Base-by-base conservation (phyloP, 1,284 basidiomycete species). In the Takashimella tepidaria region DNA sequence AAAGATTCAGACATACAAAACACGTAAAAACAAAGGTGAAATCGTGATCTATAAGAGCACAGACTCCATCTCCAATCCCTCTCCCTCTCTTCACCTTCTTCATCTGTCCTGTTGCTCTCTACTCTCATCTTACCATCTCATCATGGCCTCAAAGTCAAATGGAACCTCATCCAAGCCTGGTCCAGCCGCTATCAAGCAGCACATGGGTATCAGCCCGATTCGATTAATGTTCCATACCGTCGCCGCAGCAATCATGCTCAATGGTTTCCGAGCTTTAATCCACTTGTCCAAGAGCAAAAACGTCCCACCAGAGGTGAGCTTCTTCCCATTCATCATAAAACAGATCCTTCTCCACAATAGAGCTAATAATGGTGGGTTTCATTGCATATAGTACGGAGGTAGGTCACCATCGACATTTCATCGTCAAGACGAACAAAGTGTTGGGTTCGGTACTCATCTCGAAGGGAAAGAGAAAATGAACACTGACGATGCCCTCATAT, bases 191-290 rank as follows among this genome's bases (percentile, higher is more conserved):
- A n/a, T n/a, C n/a, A n/a, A n/a, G n/a, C n/a, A n/a, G n/a, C 31
- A 37, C 31, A 16, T 16, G 10, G 51, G 47, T 20, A 13, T 49
- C 37, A 41, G 49, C 25, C 10, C 41, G 25, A 31, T 16, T 43
- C 51, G 51, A 23, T 48, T 71, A 23, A 45, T 69, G 41, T 67
- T 72, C 54, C 74, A 75, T 49, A 59, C 63, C 21, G 49, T 56
- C 20, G 47, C 63, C 1, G 66, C 67, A 5, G 69, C 64, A 1
- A 47, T 67, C 47, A 77, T 77, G 75, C 46, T 67, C 20, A 62
- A 68, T 47, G 72, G 71, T 2, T 75, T 69, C 51, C 47, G 58
- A 47, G 66, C 55, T 5, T 47, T 75, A 43, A 52, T 60, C 21
- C 54, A 53, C 2, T 8, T 68, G 11, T 51, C 58, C 3, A 55